Conservation (phyloP, 2,329 filamentous ascomycete species). For the Fusarium algeriense region DNA sequence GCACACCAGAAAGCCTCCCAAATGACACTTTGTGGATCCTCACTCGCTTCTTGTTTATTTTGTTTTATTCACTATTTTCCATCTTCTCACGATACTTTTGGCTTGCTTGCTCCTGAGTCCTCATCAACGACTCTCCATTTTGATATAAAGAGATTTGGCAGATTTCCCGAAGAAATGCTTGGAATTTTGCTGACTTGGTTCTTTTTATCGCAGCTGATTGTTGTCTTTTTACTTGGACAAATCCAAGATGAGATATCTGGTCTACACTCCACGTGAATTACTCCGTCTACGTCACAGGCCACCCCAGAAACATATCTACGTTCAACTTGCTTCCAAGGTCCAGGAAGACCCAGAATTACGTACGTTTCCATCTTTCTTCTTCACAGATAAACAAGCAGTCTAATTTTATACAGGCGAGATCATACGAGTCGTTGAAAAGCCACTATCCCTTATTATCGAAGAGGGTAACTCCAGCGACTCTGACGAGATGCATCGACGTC, state of each 20-base stretch:
- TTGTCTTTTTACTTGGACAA: slow-evolving; percentile 56
- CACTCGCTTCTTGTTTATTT: not conserved
- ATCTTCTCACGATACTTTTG: not conserved
- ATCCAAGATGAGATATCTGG: slow-evolving; percentile 57
- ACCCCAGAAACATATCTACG: slow-evolving; percentile 45
- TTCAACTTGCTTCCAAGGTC: slow-evolving; percentile 51
- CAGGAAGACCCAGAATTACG: slow-evolving; percentile 57
- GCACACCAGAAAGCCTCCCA: too few relatives aligned
- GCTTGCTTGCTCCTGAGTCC: not conserved
- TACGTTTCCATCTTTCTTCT: slow-evolving; percentile 43
- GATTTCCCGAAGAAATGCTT: slow-evolving; percentile 46
- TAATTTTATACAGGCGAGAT: slow-evolving; percentile 48
- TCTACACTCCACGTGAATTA: slow-evolving; percentile 61
- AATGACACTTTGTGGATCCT: not conserved
- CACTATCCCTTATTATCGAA: slow-evolving; percentile 51
- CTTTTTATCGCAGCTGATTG: slow-evolving; percentile 47
- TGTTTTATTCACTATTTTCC: not conserved
- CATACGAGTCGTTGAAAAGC: slow-evolving; percentile 47
- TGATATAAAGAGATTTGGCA: not conserved
- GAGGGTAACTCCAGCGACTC: slow-evolving; percentile 37
- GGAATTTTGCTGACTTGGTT: slow-evolving; percentile 49
- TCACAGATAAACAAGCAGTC: not conserved
- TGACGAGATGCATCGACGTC: slow-evolving; percentile 24
- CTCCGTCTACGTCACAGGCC: slow-evolving; percentile 51
- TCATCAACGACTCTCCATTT: not conserved